Base-by-base conservation (phyloP, 1,139 yeast genomes). In the Blastobotrys buckinghamii region DNA sequence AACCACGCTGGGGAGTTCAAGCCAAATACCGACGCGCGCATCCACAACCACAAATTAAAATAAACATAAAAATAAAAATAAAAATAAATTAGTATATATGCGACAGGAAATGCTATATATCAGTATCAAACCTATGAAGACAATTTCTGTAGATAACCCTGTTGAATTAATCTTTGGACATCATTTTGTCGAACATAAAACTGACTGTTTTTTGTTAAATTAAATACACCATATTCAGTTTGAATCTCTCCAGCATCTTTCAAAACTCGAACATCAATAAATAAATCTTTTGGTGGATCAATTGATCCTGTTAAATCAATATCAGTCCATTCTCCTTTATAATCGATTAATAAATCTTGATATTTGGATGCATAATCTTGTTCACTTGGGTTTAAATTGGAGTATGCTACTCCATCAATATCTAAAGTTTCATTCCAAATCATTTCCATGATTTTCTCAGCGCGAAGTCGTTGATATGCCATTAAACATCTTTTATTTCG, bases 201-300 rank as follows among this genome's bases (percentile, higher is more conserved):
- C 63, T 92, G 98, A 4, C 96, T 86, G 65, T 92, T 94, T 61
- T 90, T 92, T n/a, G 95, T 88, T 58, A 92, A 70, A 59, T 90
- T 90, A 70, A 92, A 89, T 7, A 89, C 96, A 29, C 98, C 98
- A 59, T 92, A 92, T 64, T 92, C 98, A 0, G 98, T 92, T 62
- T 90, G 97, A 37, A 92, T 89, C 63, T 92, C 97, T 2, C 48
- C 50, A 0, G 96, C 97, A 61, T 92, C 95, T 60, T 85, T 85
- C 49, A 92, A 68, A 9, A 92, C 97, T 48, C 98, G 72, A 2
- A 92, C 97, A 62, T 92, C 98, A 12, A 92, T 85, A 59, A 90
- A 92, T 38, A 92, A 84, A 58, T 88, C 95, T 27, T 78, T 78
- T 0, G 98, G 98, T 0, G 98, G 98, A 37, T 79, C 87, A 57